These are phyloP conservation scores for Moniliophthora roreri DNA, from an alignment of 1,284 basidiomycete species.

Conservation along the genomic window DNA sequence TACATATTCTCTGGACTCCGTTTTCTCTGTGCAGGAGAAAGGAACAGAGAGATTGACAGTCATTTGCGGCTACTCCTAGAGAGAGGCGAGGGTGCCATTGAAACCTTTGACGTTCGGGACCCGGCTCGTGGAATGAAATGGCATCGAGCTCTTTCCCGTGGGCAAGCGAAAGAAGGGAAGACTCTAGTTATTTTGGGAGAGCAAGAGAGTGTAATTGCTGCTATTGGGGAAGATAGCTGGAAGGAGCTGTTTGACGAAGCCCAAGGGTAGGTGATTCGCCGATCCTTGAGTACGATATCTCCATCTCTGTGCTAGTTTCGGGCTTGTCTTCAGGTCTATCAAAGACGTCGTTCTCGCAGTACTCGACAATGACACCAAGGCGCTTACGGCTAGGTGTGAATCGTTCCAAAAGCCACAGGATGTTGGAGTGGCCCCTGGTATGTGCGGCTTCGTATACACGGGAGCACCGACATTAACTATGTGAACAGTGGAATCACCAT, in stretches of 20 bases:
- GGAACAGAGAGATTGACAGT: slow-evolving; percentile 42
- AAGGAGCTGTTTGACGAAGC: slow-evolving; percentile 48
- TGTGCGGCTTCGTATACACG: too few species aligned
- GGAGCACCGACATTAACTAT: too few species aligned
- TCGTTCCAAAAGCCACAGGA: too few species aligned
- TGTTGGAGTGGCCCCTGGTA: too few species aligned
- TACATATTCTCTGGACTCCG: slow-evolving; percentile 50
- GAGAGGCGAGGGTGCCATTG: slow-evolving; percentile 56
- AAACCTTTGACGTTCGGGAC: slow-evolving; percentile 51
- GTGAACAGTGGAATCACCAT: slow-evolving; percentile 23
- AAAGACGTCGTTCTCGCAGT: slow-evolving; percentile 42
- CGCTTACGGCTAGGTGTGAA: slow-evolving; percentile 20
- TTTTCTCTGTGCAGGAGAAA: slow-evolving; percentile 61
- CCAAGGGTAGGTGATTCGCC: slow-evolving; percentile 39
- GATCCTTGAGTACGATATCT: neutral
- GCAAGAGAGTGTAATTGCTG: slow-evolving; percentile 40
- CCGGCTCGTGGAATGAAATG: slow-evolving; percentile 43
- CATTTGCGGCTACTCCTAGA: slow-evolving; percentile 52
- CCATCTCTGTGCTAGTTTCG: slow-evolving; percentile 30
- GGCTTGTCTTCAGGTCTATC: slow-evolving; percentile 33
- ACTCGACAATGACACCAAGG: slow-evolving; percentile 36
- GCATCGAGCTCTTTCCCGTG: slow-evolving; percentile 50
- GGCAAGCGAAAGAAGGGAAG: slow-evolving; percentile 45
- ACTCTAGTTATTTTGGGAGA: slow-evolving; percentile 55
- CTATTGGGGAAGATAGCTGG: slow-evolving; percentile 53